Evolutionary conservation across 495 filamentous ascomycete genomes (phyloP), one percentile per base, ranked within the genome.

Genomic region (Podospora fimiseda): DNA sequence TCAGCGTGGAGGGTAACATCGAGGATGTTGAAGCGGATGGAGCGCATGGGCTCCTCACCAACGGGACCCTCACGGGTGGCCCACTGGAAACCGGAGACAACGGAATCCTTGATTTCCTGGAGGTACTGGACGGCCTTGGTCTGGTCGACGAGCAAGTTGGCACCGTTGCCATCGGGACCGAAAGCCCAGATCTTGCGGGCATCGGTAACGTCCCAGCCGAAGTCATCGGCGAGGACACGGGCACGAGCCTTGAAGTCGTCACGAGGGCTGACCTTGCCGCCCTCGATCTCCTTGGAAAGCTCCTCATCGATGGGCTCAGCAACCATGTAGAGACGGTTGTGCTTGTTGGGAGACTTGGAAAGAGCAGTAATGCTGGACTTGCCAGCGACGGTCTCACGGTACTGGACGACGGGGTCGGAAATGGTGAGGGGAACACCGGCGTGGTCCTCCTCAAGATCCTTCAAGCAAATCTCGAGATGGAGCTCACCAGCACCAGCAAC

Each of bases 101-200:
- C 87, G 55, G 93, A 97, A 62, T 99, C 93, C 86, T 99, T 99
- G 83, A 99, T 99, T 87, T 99, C 93, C 80, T 91, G 91, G 53
- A 99, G 80, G 84, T 97, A 99, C 80, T 99, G 93, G 54, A 99
- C 93, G 63, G 93, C 93, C 88, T 98, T 98, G 78, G 92, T 96
- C 84, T 96, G 93, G 74, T 99, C 93, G 65, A 99, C 86, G 56
- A 99, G 79, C 83, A 99, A 76, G 80, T 99, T 99, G 83, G 93
- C 88, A 74, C 93, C 93, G 68, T 76, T 90, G 68, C 90, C 95
- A 73, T 99, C 94, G 61, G 93, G 93, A 74, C 93, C 93, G 80
- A 99, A 99, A 71, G 88, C 92, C 93, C 93, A 99, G 72, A 99
- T 99, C 88, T 99, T 99, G 77, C 93, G 89, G 72, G 93, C 93